Base-by-base conservation (phyloP, 371 early-diverging fungal genomes). In the Mortierella sp. region DNA sequence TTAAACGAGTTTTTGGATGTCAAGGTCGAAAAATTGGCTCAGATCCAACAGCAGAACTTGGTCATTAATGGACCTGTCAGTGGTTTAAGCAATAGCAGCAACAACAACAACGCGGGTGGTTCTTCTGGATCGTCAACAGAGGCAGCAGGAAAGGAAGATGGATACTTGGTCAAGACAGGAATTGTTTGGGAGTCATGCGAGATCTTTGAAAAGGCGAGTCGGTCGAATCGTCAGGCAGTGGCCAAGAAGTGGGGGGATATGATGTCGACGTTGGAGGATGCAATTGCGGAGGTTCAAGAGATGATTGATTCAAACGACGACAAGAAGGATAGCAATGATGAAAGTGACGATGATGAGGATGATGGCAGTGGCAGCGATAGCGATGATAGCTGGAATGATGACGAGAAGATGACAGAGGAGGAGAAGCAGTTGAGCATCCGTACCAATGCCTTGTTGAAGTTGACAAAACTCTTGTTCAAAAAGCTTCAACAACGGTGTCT, bases 401-500 rank as follows among this genome's bases (percentile, higher is more conserved):
- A 75, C 35, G 73, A 75, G 28, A 81, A 81, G 51, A 47, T 81
- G 73, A 76, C 83, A 4, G 83, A 81, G 30, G 77, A 81, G 43
- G 83, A 81, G 65, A 81, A 81, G 71, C 83, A 81, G 30, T 16
- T 76, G 47, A 76, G 83, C 62, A 51, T 76, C 57, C 70, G 70
- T 16, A 39, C 77, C n/a, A 75, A 81, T 47, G 62, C 83, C 0
- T 20, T 76, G 32, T 28, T 81, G 39, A 81, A 81, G 68, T 30
- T 81, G 71, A 81, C 83, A 8, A 45, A 64, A 35, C 59, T 81
- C 37, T 58, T 81, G 51, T 66, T 81, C 70, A 81, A 81, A 70
- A 81, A 81, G 54, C 59, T 81, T 30, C 76, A 81, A 58, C 83
- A 81, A 59, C 69, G 83, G 28, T 81, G 83, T 66, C 67, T 81